Percentiles rank a stretch among this genome's conserved stretches.
These are phyloP conservation scores for Neostapfia colusana DNA, from an alignment of 176 grass and related monocot species.

Conservation along the genomic window DNA sequence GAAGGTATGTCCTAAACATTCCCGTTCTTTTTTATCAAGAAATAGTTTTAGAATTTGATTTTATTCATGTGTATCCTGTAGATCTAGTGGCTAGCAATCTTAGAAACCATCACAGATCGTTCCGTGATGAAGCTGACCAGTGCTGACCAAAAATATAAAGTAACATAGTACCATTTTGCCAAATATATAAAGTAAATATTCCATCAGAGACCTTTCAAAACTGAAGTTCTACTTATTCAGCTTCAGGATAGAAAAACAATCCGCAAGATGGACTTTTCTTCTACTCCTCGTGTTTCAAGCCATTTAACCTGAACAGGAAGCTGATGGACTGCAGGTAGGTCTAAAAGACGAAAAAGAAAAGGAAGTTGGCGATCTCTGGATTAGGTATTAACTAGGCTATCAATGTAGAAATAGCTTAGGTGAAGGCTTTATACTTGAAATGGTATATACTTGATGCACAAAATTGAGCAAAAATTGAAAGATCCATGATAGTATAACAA, in stretches of 20 bases:
- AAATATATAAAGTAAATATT: too few relatives aligned
- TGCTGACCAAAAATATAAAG: too few relatives aligned
- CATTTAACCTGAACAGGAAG: conserved; percentile 96
- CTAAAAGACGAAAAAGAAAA: conserved; percentile 41
- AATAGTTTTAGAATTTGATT: too few relatives aligned
- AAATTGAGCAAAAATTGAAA: not conserved
- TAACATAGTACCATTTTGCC: too few relatives aligned
- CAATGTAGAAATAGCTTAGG: not conserved
- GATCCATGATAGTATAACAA: not conserved
- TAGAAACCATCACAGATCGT: too few relatives aligned
- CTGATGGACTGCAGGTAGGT: conserved; percentile 80
- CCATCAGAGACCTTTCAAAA: not conserved
- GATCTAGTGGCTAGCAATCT: too few relatives aligned
- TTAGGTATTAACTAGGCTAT: not conserved
- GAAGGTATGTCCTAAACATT: too few relatives aligned
- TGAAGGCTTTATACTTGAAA: conserved; percentile 6
- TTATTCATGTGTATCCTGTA: too few relatives aligned
- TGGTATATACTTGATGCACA: not conserved
- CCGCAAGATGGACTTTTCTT: conserved; percentile 84
- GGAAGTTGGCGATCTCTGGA: not conserved
- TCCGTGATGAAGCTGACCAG: too few relatives aligned
- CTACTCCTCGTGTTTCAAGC: conserved; percentile 85
- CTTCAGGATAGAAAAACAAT: not conserved
- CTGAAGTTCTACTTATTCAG: conserved; percentile 15
- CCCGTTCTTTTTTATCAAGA: too few relatives aligned